Percentiles rank a stretch among this genome's conserved stretches.
Evolutionary conservation across 176 grass and related monocot species (phyloP).

Genomic region (Avena insularis): DNA sequence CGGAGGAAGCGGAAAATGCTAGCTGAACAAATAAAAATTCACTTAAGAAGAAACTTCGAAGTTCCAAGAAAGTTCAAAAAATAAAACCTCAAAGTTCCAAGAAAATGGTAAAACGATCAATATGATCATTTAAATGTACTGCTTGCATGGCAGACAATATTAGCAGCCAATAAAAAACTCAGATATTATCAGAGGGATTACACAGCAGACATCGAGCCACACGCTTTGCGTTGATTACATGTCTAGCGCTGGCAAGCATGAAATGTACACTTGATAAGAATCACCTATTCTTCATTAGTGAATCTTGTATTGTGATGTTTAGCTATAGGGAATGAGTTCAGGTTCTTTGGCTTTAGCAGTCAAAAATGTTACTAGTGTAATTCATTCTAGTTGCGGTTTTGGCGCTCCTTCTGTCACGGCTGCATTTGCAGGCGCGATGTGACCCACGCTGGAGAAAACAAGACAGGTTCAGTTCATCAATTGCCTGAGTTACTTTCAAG

Average conservation of each 20-base stretch:
- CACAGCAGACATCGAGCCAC: slow-evolving; percentile 29
- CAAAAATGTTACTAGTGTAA: slow-evolving; percentile 16
- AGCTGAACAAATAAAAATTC: background rate
- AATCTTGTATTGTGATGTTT: slow-evolving; percentile 37
- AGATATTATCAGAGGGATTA: slow-evolving; percentile 17
- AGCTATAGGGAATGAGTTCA: slow-evolving; percentile 41
- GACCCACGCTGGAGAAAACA: slow-evolving; percentile 17
- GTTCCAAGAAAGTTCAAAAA: background rate
- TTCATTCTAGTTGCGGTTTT: slow-evolving; percentile 41
- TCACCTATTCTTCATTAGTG: slow-evolving; percentile 31
- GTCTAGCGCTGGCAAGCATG: slow-evolving; percentile 32
- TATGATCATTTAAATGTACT: slow-evolving; percentile 25
- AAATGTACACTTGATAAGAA: slow-evolving; percentile 50
- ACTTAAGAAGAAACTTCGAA: slow-evolving; percentile 16
- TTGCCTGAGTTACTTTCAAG: background rate
- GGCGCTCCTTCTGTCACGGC: slow-evolving; percentile 15
- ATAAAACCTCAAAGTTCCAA: too few species aligned
- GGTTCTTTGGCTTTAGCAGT: slow-evolving; percentile 30
- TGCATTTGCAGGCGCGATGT: slow-evolving; percentile 1
- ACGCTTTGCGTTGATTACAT: slow-evolving; percentile 46
- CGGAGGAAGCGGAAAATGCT: background rate
- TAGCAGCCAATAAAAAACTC: background rate
- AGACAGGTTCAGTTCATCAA: slow-evolving; percentile 1
- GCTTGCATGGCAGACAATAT: slow-evolving; percentile 12
- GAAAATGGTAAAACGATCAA: background rate